phyloP scores from a whole-genome alignment of 2,329 filamentous ascomycete genomes.

The Acarospora socialis region DNA sequence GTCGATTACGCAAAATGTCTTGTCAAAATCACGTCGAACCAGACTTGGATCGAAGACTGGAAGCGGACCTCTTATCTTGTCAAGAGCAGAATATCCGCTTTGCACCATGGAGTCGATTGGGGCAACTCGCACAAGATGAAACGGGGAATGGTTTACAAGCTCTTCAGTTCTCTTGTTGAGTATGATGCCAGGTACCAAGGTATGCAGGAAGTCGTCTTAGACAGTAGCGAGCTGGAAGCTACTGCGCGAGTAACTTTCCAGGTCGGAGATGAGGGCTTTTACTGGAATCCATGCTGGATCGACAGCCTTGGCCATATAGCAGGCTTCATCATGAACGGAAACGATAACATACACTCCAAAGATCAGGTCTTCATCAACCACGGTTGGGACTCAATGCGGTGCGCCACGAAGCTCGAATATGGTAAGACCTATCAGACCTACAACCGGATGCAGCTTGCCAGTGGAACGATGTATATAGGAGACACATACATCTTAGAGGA shows the following conservation, averaged over 20 bases:
- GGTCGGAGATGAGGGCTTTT: conserved; percentile 16
- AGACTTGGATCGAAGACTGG: conserved; percentile 17
- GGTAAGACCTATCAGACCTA: conserved; percentile 18
- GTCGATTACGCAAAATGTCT: conserved; percentile 3
- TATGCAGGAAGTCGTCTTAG: conserved; percentile 24
- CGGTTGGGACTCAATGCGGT: conserved; percentile 22
- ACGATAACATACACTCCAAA: conserved; percentile 17
- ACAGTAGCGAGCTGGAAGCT: conserved; percentile 25
- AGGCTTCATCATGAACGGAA: conserved; percentile 26
- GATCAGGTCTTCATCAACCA: conserved; percentile 23
- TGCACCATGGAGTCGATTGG: conserved; percentile 18
- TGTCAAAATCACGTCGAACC: conserved; percentile 3
- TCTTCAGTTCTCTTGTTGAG: conserved; percentile 23
- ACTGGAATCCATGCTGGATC: conserved; percentile 23
- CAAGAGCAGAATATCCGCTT: conserved; percentile 19
- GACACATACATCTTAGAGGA: conserved; percentile 20
- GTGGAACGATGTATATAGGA: conserved; percentile 15
- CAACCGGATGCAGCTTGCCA: conserved; percentile 19
- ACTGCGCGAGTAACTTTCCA: conserved; percentile 21
- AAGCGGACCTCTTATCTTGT: conserved; percentile 19
- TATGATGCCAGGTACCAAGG: conserved; percentile 23
- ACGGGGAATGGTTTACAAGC: conserved; percentile 23
- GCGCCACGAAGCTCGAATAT: conserved; percentile 14
- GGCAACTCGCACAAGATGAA: conserved; percentile 20
- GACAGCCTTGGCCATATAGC: conserved; percentile 24